These are phyloP conservation scores for Colletotrichum trifolii DNA, from an alignment of 2,329 filamentous ascomycete genomes.

Conservation along the genomic window DNA sequence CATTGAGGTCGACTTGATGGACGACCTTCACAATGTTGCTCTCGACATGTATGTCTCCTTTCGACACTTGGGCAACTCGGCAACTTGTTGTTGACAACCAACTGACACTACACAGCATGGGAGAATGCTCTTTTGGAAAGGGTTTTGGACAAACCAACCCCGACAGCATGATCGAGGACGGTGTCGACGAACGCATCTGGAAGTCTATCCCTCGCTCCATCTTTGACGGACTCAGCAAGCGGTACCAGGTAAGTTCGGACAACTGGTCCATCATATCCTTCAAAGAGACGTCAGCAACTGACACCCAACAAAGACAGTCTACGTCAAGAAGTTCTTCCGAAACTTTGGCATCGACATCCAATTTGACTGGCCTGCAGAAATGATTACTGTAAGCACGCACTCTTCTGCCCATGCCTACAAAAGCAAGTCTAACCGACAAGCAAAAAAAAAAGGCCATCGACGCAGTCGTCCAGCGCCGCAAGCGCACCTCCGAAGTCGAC, in stretches of 20 bases:
- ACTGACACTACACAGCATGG: slow-evolving; percentile 35
- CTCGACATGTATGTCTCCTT: slow-evolving; percentile 39
- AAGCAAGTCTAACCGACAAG: not conserved
- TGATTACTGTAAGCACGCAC: slow-evolving; percentile 20
- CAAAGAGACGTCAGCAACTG: too few relatives aligned
- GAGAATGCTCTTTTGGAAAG: slow-evolving; percentile 42
- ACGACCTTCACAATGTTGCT: slow-evolving; percentile 43
- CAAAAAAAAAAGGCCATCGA: slow-evolving; percentile 14
- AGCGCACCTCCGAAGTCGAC: slow-evolving; percentile 17
- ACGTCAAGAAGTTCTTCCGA: slow-evolving; percentile 31
- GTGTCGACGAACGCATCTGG: slow-evolving; percentile 27
- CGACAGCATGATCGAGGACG: slow-evolving; percentile 27
- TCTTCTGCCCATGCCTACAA: not conserved
- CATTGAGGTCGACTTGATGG: slow-evolving; percentile 42
- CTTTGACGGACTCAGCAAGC: slow-evolving; percentile 32
- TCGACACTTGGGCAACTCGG: not conserved
- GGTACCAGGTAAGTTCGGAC: slow-evolving; percentile 17
- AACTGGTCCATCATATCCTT: fast-evolving
- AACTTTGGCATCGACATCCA: slow-evolving; percentile 15
- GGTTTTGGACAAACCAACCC: slow-evolving; percentile 43
- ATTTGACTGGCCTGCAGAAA: slow-evolving; percentile 33
- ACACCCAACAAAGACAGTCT: slow-evolving; percentile 10
- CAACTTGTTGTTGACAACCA: too few relatives aligned
- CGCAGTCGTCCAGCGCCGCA: slow-evolving; percentile 32
- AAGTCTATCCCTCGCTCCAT: slow-evolving; percentile 34